Evolutionary conservation across 2,329 filamentous ascomycete species (phyloP), one percentile per base, ranked within the genome.

Genomic region (Phyllosticta citrichinensis): DNA sequence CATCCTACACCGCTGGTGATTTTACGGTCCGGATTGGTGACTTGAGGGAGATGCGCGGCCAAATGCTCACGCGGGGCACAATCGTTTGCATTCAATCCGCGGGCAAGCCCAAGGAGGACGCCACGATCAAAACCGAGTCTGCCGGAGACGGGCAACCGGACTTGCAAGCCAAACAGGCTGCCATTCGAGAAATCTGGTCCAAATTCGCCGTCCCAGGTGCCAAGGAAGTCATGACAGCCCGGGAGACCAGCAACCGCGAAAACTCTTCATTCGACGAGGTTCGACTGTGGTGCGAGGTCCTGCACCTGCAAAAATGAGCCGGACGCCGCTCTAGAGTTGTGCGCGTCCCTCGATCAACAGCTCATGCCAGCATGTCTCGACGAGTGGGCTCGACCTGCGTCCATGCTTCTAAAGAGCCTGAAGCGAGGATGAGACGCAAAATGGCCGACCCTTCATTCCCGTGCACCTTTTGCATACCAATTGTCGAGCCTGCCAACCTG

Each of bases 211-310:
- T 57, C 5, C n/a, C 47, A 5, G 62, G 52, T 17, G 60, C 55
- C 20, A 63, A 60, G 55, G 62, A 63, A 33, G 20, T 58, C 27
- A 62, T 64, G 14, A 54, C 55, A 14, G 33, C 27, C n/a, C 35
- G 51, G 22, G 52, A 51, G 33, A 20, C 24, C 20, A 25, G 27
- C 12, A 60, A 58, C 9, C 33, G 24, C 22, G 51, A 62, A 50
- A 52, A 63, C 5, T 57, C 58, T 27, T 35, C 50, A 2, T 63
- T 60, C 22, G 55, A 62, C 52, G 64, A 65, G 40, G 63, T 62
- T 2, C 50, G 40, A 6, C 54, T 64, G n/a, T 65, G 64, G 64
- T 64, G 64, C 54, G 59, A 64, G n/a, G 52, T 63, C 20, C 51
- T 65, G 22, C 60, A 58, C 50, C 58, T 63, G 35, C 59, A 61